Percentiles rank a stretch among this genome's conserved stretches.
These are phyloP conservation scores for Ramalina intermedia DNA, from an alignment of 495 filamentous ascomycete genomes.

Conservation along the genomic window DNA sequence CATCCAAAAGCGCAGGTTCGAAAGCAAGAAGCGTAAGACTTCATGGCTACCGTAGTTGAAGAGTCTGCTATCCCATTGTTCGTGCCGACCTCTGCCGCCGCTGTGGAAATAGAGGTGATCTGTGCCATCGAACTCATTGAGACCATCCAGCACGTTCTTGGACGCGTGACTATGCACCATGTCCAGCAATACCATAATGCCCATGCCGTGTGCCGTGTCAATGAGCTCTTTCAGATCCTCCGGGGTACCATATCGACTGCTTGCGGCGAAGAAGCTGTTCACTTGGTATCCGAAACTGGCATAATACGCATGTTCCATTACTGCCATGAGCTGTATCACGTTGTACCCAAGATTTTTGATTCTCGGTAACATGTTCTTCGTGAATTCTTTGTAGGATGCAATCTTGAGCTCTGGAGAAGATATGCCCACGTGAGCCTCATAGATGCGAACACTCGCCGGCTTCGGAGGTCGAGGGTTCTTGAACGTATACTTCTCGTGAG, in stretches of 20 bases:
- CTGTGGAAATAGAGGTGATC: constrained; percentile 94
- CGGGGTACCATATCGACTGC: constrained; percentile 84
- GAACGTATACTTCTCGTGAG: constrained; percentile 60
- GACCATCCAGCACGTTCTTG: constrained; percentile 86
- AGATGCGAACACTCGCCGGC: constrained; percentile 75
- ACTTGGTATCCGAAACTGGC: constrained; percentile 98
- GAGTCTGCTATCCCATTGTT: constrained; percentile 86
- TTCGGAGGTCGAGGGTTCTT: constrained; percentile 71
- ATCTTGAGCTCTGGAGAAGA: constrained; percentile 81
- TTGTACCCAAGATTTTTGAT: constrained; percentile 91
- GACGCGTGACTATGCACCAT: constrained; percentile 96
- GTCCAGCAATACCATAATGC: constrained; percentile 82
- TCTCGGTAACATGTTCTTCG: constrained; percentile 73
- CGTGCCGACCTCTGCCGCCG: constrained; percentile 69
- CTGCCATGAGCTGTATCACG: constrained; percentile 94
- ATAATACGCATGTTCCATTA: constrained; percentile 99
- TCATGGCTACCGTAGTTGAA: constrained; percentile 97
- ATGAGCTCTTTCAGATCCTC: constrained; percentile 95
- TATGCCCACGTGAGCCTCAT: constrained; percentile 96
- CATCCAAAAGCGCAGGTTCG: constrained; percentile 98
- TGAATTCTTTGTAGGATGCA: constrained; percentile 94
- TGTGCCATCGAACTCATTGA: constrained; percentile 89
- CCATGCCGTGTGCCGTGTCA: constrained; percentile 85
- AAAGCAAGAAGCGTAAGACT: constrained; percentile 83
- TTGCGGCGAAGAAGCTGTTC: constrained; percentile 96